Conservation (phyloP, 1,284 basidiomycete genomes). For the Paramarasmius palmivorus region DNA sequence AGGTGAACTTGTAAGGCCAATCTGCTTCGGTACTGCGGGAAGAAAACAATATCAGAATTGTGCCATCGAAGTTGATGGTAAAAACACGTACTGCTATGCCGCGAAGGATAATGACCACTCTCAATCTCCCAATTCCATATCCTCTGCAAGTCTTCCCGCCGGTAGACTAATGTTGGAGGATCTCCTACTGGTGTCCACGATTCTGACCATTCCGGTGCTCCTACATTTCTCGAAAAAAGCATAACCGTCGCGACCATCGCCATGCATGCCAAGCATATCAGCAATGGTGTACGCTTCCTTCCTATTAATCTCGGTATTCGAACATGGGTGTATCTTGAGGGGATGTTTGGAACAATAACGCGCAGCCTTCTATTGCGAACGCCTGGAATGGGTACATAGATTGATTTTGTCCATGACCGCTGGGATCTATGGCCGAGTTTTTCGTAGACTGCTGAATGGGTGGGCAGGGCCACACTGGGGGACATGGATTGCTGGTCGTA, state of each 20-base stretch:
- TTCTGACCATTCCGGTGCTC: conserved; percentile 36
- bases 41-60: neutral
- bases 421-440: conserved; percentile 17
- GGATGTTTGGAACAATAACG: conserved; percentile 54
- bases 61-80: conserved; percentile 6
- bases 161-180: conserved; percentile 64
- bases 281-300: conserved; percentile 40
- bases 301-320: conserved; percentile 31
- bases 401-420: conserved; percentile 39
- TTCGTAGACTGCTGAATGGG: conserved; percentile 17
- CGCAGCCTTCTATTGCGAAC: conserved; percentile 45
- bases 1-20: conserved; percentile 48
- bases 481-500: conserved; percentile 7
- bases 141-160: conserved; percentile 59
- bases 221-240: conserved; percentile 40
- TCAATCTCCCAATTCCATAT: conserved; percentile 82
- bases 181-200: conserved; percentile 48
- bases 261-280: conserved; percentile 38
- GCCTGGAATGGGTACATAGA: conserved; percentile 49
- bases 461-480: conserved; percentile 12
- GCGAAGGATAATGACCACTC: conserved; percentile 72
- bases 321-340: conserved; percentile 38
- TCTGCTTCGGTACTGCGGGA: conserved; percentile 51
- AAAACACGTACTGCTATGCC: conserved; percentile 49
- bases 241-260: conserved; percentile 43